These are phyloP conservation scores for Verticillium nonalfalfae DNA, from an alignment of 2,329 filamentous ascomycete genomes.

Conservation along the genomic window DNA sequence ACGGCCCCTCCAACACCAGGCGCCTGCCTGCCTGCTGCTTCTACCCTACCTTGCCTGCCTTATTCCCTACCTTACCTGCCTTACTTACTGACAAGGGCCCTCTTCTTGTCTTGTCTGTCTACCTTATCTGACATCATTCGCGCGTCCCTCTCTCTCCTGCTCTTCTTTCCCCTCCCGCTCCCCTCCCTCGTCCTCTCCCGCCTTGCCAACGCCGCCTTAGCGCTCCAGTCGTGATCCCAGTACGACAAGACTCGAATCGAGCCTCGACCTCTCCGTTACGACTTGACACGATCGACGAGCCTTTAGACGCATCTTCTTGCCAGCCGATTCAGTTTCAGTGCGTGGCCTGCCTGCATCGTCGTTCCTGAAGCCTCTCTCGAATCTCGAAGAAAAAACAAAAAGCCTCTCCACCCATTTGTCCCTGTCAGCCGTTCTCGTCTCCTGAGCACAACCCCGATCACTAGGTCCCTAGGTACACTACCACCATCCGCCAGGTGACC, in stretches of 20 bases:
- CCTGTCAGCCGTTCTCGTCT: not conserved
- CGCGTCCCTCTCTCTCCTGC: not conserved
- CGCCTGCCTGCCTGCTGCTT: not conserved
- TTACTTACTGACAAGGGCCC: not conserved
- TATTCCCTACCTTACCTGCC: not conserved
- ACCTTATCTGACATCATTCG: conserved; percentile 1
- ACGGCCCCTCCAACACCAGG: not conserved
- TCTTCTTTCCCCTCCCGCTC: not conserved
- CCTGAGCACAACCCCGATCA: not conserved
- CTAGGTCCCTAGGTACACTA: not conserved
- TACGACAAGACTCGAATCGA: not conserved
- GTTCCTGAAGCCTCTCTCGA: not conserved
- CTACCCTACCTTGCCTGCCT: not conserved
- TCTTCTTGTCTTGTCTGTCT: not conserved
- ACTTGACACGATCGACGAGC: not conserved
- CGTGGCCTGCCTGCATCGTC: not conserved
- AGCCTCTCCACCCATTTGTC: not conserved
- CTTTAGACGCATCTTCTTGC: not conserved
- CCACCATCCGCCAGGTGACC: not conserved
- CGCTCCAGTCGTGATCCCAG: not conserved
- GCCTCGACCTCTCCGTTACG: not conserved
- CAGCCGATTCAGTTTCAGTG: not conserved
- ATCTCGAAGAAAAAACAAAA: no score
- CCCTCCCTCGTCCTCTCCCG: not conserved
- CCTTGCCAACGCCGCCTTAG: not conserved